A percentile compares a stretch with the other conserved stretches of the same genome.
phyloP scores from a whole-genome alignment of 306 rosid species.

The Malus orientalis region DNA sequence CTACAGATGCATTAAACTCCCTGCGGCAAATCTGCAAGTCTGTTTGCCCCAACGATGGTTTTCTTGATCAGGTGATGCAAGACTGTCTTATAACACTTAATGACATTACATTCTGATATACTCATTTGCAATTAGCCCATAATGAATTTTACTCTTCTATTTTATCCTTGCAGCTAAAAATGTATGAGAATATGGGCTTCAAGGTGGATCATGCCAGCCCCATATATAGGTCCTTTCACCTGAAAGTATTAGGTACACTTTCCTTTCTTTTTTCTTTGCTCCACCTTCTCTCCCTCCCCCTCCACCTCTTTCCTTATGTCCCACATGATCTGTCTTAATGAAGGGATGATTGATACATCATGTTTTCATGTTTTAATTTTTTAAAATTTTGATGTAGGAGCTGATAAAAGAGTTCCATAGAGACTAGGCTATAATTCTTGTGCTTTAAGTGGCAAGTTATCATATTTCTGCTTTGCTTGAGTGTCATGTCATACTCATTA shows the following conservation, averaged over 20 bases:
- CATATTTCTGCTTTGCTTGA: neutral
- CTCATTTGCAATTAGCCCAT: neutral
- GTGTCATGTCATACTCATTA: neutral
- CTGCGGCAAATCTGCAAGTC: constrained; percentile 60
- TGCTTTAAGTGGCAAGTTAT: neutral
- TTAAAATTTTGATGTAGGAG: neutral
- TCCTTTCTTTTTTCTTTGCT: neutral
- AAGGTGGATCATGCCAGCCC: constrained; percentile 72
- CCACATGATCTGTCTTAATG: neutral
- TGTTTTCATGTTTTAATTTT: neutral
- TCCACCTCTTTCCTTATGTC: neutral
- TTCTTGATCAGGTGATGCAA: constrained; percentile 70
- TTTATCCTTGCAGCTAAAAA: constrained; percentile 46
- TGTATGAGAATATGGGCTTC: constrained; percentile 91
- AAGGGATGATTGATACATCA: neutral
- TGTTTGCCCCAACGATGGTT: constrained; percentile 98
- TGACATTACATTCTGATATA: neutral
- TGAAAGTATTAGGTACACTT: constrained; percentile 55
- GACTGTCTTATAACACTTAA: constrained; percentile 7
- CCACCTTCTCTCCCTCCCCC: neutral
- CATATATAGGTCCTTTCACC: constrained; percentile 72
- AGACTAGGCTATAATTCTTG: neutral
- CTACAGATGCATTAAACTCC: constrained; percentile 81
- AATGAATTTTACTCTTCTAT: constrained; percentile 7
- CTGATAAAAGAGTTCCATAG: neutral